These are phyloP conservation scores for Diplotaxis tenuifolia DNA, from an alignment of 345 rosid genomes.

Conservation along the genomic window DNA sequence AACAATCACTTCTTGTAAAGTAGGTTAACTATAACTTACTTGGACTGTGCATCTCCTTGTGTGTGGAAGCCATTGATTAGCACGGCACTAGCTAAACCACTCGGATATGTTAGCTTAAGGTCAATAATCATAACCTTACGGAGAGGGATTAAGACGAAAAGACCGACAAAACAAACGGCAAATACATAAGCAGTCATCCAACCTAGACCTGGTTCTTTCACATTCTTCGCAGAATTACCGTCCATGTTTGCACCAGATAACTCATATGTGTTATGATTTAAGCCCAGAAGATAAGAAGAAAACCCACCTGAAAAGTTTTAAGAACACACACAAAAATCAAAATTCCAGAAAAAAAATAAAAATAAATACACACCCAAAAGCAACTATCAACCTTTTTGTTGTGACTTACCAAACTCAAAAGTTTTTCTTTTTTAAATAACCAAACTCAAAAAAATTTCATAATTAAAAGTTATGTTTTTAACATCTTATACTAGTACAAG, in stretches of 20 bases:
- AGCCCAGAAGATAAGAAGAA: slow-evolving; percentile 83
- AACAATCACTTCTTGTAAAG: neutral
- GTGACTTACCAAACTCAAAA: neutral
- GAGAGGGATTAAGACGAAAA: slow-evolving; percentile 88
- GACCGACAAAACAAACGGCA: slow-evolving; percentile 86
- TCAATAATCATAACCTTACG: slow-evolving; percentile 89
- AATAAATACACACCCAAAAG: slow-evolving; percentile 8
- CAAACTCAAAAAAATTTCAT: neutral
- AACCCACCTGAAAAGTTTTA: slow-evolving; percentile 61
- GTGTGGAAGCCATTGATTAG: neutral
- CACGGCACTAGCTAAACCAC: slow-evolving; percentile 67
- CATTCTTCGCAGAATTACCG: slow-evolving; percentile 60
- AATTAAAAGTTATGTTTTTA: no score
- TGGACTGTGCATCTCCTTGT: slow-evolving; percentile 45
- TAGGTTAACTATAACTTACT: neutral
- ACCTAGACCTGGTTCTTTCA: slow-evolving; percentile 86
- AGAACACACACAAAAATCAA: neutral
- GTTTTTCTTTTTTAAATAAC: neutral
- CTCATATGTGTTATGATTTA: slow-evolving; percentile 76
- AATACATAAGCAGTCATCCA: slow-evolving; percentile 92
- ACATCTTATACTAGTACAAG: no score
- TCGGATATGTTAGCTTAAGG: slow-evolving; percentile 80
- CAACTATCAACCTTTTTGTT: neutral
- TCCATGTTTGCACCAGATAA: slow-evolving; percentile 63
- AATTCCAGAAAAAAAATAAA: neutral